Base-by-base conservation (phyloP, 768 basidiomycete species). In the Pulveroboletus sp. region DNA sequence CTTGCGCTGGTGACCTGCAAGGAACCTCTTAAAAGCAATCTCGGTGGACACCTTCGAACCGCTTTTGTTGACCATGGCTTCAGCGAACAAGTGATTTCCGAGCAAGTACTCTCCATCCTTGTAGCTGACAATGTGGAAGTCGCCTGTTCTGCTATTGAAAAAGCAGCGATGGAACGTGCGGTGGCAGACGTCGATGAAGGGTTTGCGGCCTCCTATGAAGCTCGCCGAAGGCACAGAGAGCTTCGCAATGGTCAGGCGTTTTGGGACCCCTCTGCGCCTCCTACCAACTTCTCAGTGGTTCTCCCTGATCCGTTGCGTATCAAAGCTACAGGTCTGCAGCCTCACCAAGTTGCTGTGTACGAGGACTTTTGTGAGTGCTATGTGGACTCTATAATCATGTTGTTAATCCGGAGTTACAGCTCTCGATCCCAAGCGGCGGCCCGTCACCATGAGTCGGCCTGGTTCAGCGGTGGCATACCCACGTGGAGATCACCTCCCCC, bases 1-100 rank as follows among this genome's bases (percentile, higher is more conserved):
- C 80, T 99, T 42, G 96, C 96, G 24, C 73, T 97, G 47, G 96
- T 99, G 14, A 98, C 96, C 15, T 98, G 95, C 77, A 98, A 97
- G 67, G 96, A 99, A 61, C 94, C 95, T 1, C 70, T 99, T 50
- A 86, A 93, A 63, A 89, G 86, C 65, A 94, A 96, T 67, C 83
- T 98, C 60, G 84, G 86, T 15, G 85, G 80, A 46, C 93, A 95
- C 62, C 76, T 97, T 30, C 85, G 93, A n/a, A 81, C 84, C 39
- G 80, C 85, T 57, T 69, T 99, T 47, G 73, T 75, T 26, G 92
- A 95, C 39, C 86, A 90, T 60, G 95, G 95, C 38, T 96, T 96
- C 66, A 84, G 74, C 46, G 95, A 98, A 66, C 80, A 89, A 69
- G 77, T 85, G 65, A 79, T 94, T 46, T 77, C 91, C 4, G 95